Percentiles rank a stretch among this genome's conserved stretches.
Conservation (phyloP, 2,329 filamentous ascomycete species). For the Sarocladium strictum region DNA sequence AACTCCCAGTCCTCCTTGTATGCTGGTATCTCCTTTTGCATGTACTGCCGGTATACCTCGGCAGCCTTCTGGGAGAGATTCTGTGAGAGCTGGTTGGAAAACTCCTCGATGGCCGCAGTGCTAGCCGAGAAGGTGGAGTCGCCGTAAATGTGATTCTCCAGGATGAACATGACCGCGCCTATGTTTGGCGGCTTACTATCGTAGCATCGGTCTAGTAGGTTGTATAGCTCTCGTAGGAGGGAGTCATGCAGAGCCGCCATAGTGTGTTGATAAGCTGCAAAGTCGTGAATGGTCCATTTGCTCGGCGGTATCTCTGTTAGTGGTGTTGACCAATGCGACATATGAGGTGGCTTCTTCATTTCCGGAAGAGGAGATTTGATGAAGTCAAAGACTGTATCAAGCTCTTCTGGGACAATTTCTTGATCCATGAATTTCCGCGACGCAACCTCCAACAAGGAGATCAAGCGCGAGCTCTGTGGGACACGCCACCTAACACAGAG, state of each 20-base stretch:
- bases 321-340: constrained; percentile 44
- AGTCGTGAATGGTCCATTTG: constrained; percentile 65
- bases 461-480: constrained; percentile 71
- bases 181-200: constrained; percentile 81
- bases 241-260: constrained; percentile 73
- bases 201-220: constrained; percentile 82
- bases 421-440: constrained; percentile 80
- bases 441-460: constrained; percentile 79
- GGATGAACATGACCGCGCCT: constrained; percentile 69
- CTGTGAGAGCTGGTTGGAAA: constrained; percentile 64
- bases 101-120: constrained; percentile 65
- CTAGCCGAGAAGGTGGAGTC: constrained; percentile 71
- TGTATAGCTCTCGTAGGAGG: constrained; percentile 79
- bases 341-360: constrained; percentile 55
- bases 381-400: constrained; percentile 78
- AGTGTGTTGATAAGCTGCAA: constrained; percentile 65
- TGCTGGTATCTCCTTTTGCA: constrained; percentile 74
- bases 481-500: constrained; percentile 85
- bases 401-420: constrained; percentile 71
- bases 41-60: constrained; percentile 71
- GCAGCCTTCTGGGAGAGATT: constrained; percentile 69
- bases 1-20: constrained; percentile 84
- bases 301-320: constrained; percentile 52
- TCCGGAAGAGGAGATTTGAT: constrained; percentile 67
- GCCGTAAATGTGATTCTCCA: constrained; percentile 73